These are phyloP conservation scores for Orbilia brochopaga DNA, from an alignment of 2,329 filamentous ascomycete species.

Conservation along the genomic window DNA sequence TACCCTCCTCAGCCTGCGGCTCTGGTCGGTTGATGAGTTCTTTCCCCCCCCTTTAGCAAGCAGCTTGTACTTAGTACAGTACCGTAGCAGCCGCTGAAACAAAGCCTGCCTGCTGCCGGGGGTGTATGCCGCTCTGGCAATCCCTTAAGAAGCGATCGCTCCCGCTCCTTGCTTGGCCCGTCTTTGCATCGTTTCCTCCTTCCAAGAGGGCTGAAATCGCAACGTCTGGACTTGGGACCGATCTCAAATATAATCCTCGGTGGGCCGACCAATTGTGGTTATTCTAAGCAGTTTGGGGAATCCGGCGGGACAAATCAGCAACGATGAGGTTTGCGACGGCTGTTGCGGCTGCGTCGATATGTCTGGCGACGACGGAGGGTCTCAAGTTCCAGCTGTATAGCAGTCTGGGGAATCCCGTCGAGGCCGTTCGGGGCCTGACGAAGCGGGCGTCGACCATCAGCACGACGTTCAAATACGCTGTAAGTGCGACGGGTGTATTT, in stretches of 20 bases:
- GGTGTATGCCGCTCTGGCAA: slow-evolving; percentile 5
- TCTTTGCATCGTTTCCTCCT: slow-evolving; percentile 26
- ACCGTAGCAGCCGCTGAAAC: slow-evolving; percentile 19
- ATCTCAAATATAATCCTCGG: slow-evolving; percentile 20
- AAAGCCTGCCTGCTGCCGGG: slow-evolving; percentile 11
- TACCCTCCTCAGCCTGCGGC: slow-evolving; percentile 39
- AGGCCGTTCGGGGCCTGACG: slow-evolving; percentile 14
- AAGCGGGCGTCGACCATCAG: slow-evolving; percentile 40
- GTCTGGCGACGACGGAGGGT: slow-evolving; percentile 45
- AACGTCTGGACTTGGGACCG: neutral
- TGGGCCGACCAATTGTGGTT: slow-evolving; percentile 18
- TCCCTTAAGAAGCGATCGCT: slow-evolving; percentile 40
- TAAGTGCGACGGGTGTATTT: too few relatives aligned
- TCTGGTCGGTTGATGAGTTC: slow-evolving; percentile 9
- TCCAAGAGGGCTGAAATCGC: slow-evolving; percentile 11
- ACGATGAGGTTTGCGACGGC: slow-evolving; percentile 40
- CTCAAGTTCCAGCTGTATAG: slow-evolving; percentile 40
- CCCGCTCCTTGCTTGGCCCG: slow-evolving; percentile 36
- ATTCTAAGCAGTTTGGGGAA: slow-evolving; percentile 19
- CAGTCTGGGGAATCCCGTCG: slow-evolving; percentile 18
- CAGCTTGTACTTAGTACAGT: too few relatives aligned
- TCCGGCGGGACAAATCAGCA: slow-evolving; percentile 5
- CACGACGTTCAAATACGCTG: slow-evolving; percentile 47
- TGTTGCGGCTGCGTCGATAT: slow-evolving; percentile 36
- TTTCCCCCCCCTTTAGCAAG: neutral